Percentiles rank a stretch among this genome's conserved stretches.
Conservation (phyloP, 164 flowering plant genomes). For the Vitis riparia region DNA sequence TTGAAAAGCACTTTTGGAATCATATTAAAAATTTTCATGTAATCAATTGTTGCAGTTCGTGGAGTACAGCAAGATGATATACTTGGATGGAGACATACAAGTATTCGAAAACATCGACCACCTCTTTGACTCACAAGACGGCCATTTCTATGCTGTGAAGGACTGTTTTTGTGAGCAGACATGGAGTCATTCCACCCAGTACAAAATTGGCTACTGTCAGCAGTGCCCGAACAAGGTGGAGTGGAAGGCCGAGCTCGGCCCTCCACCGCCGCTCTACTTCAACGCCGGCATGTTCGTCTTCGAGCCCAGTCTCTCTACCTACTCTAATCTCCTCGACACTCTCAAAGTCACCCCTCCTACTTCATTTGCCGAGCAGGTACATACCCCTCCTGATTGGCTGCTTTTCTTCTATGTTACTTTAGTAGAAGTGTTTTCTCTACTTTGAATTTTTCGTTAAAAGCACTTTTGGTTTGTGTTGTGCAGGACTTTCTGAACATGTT, state of each 20-base stretch:
- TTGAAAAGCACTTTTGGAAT: neutral
- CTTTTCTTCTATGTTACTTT: neutral
- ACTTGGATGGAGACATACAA: constrained; percentile 82
- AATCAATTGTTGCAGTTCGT: constrained; percentile 44
- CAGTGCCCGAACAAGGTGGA: constrained; percentile 61
- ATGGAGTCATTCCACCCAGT: constrained; percentile 61
- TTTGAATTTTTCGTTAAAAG: too few relatives aligned
- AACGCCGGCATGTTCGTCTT: constrained; percentile 78
- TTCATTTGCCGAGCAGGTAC: constrained; percentile 76
- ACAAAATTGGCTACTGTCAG: constrained; percentile 77
- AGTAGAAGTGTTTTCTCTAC: too few relatives aligned
- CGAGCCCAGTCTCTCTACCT: constrained; percentile 55
- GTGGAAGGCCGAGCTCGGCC: constrained; percentile 60
- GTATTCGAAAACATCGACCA: constrained; percentile 74
- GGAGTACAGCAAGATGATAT: constrained; percentile 79
- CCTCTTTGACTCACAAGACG: constrained; percentile 55
- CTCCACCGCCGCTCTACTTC: constrained; percentile 62
- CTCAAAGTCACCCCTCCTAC: constrained; percentile 50
- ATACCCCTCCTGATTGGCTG: neutral
- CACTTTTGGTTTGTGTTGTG: too few relatives aligned
- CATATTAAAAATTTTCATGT: neutral
- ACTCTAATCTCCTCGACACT: constrained; percentile 42
- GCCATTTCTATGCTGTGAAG: constrained; percentile 66
- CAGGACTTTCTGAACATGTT: constrained; percentile 45
- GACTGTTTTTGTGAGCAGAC: constrained; percentile 84